Evolutionary conservation across 2,329 filamentous ascomycete genomes (phyloP), one percentile per base, ranked within the genome.

Genomic region (Chaetomium strumarium): DNA sequence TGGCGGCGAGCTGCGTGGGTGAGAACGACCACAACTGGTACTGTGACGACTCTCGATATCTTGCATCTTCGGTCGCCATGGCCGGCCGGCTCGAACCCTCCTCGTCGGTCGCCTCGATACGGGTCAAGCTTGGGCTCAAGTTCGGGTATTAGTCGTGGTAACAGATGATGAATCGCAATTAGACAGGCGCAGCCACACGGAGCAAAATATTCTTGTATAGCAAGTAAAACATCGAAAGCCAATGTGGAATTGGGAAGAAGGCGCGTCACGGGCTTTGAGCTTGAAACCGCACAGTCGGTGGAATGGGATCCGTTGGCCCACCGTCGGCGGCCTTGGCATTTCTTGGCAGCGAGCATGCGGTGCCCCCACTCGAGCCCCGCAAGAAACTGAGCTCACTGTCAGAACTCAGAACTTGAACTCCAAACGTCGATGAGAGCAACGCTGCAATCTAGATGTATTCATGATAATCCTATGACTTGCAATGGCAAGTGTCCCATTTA

Each of bases 11-110:
- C 37, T 85, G 81, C 3, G 82, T 71, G 2, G 84, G 81, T 0
- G 90, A 89, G 71, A 92, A 97, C 11, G 91, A 96, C 93, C 93
- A 99, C 53, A 95, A 78, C 40, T 88, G 83, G 67, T 84, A 97
- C 70, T 99, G 93, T 43, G 89, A 92, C 0, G 92, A 95, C 47
- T 87, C 81, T 31, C 90, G 84, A 72, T 97, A 99, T 51, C 91
- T 78, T 60, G 89, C 88, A 71, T 99, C 93, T 78, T 99, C 93
- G 56, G 83, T 87, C 8, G 78, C 77, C 81, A 95, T 88, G 56
- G 42, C 70, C 58, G 48, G 14, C 8, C 14, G 34, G 5, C 33
- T 14, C 33, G 11, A 33, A 10, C 41, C 9, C 24, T n/a, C n/a
- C n/a, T n/a, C n/a, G n/a, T n/a, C n/a, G n/a, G n/a, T n/a, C n/a